Evolutionary conservation across 106 monocot genomes (phyloP).

Genomic region (Platanthera zijinensis): DNA sequence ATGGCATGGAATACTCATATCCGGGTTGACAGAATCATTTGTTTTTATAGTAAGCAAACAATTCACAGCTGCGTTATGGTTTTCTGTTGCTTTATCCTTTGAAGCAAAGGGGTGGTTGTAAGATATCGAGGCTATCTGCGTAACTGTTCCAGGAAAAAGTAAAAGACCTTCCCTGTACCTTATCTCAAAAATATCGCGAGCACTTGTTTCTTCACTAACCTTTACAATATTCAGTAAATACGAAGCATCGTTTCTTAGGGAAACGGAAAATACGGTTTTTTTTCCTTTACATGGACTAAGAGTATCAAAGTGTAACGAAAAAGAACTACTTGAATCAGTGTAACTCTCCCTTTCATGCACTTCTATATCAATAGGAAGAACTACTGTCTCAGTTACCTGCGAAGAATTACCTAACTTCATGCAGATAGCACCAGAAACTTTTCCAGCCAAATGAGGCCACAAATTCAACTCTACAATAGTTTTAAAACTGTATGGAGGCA

Average conservation of each 20-base stretch:
- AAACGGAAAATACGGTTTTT: slow-evolving; percentile 33
- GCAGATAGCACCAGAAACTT: slow-evolving; percentile 50
- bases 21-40: slow-evolving; percentile 23
- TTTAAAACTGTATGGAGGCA: slow-evolving; percentile 30
- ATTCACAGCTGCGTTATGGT: slow-evolving; percentile 9
- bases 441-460: slow-evolving; percentile 29
- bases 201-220: slow-evolving; percentile 34
- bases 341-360: slow-evolving; percentile 23
- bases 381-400: slow-evolving; percentile 18
- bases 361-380: slow-evolving; percentile 54
- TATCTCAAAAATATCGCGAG: slow-evolving; percentile 30
- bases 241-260: slow-evolving; percentile 37
- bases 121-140: slow-evolving; percentile 39
- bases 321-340: slow-evolving; percentile 16
- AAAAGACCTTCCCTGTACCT: slow-evolving; percentile 48
- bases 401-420: slow-evolving; percentile 35
- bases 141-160: slow-evolving; percentile 46
- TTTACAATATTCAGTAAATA: slow-evolving; percentile 35
- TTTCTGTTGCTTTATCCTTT: slow-evolving; percentile 8
- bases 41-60: slow-evolving; percentile 33
- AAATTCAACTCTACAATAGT: slow-evolving; percentile 40
- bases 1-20: slow-evolving; percentile 29
- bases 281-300: slow-evolving; percentile 17
- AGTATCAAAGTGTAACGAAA: slow-evolving; percentile 38
- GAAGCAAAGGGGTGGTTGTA: slow-evolving; percentile 6